A percentile compares a stretch with the other conserved stretches of the same genome.
Evolutionary conservation across 2,329 filamentous ascomycete genomes (phyloP).

Genomic region (Aspergillus melleus): DNA sequence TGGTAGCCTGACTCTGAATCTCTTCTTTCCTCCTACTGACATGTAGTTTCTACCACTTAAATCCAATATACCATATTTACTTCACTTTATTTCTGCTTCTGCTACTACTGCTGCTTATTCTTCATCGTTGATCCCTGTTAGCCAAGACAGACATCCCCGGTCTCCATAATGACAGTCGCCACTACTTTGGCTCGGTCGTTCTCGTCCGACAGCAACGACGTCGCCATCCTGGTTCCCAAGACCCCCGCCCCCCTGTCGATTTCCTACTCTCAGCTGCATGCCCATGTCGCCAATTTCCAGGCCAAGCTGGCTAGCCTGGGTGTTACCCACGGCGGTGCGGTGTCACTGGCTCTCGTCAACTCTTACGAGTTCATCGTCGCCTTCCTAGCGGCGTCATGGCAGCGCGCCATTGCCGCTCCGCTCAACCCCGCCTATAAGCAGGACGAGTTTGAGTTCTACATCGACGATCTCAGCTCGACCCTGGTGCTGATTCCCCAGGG

Average conservation of each 20-base stretch:
- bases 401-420: slow-evolving; percentile 80
- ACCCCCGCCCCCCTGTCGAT: slow-evolving; percentile 63
- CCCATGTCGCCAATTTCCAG: slow-evolving; percentile 71
- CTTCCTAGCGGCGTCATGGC: slow-evolving; percentile 83
- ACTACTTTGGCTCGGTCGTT: slow-evolving; percentile 61
- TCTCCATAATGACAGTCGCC: slow-evolving; percentile 38
- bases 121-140: slow-evolving; percentile 5
- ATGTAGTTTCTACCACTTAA: background rate
- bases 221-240: slow-evolving; percentile 73
- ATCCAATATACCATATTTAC: background rate
- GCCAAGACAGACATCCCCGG: slow-evolving; percentile 8
- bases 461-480: slow-evolving; percentile 79
- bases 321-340: slow-evolving; percentile 66
- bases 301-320: slow-evolving; percentile 74
- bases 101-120: background rate
- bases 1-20: background rate
- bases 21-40: background rate
- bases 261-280: slow-evolving; percentile 66
- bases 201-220: slow-evolving; percentile 50
- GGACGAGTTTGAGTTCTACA: slow-evolving; percentile 88
- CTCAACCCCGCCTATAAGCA: slow-evolving; percentile 87
- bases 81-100: background rate
- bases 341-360: slow-evolving; percentile 81
- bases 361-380: slow-evolving; percentile 86
- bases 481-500: slow-evolving; percentile 74